These are phyloP conservation scores for Schizosaccharomyces osmophilus DNA, from an alignment of 805 yeast genomes.

Conservation along the genomic window DNA sequence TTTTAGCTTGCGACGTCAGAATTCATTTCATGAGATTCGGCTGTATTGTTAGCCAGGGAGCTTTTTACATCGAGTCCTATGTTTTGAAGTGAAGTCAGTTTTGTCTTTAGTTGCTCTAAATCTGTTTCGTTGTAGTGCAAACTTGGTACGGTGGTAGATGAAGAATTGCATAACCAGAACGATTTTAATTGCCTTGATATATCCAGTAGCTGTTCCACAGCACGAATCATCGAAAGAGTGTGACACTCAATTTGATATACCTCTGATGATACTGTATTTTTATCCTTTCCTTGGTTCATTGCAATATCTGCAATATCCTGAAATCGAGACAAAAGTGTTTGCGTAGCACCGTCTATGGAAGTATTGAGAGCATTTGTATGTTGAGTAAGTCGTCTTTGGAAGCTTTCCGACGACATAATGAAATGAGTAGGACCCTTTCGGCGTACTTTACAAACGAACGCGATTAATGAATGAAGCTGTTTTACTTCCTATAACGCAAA, in stretches of 20 bases:
- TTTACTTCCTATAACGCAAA: too few species aligned
- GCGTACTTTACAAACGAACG: not conserved
- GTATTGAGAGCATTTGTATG: not conserved
- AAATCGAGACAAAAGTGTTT: not conserved
- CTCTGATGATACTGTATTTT: not conserved
- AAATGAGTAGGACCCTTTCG: too few species aligned
- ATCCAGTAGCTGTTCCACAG: not conserved
- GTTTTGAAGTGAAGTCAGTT: not conserved
- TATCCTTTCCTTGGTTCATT: not conserved
- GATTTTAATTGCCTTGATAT: not conserved
- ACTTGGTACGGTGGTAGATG: not conserved
- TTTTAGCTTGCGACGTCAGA: too few species aligned
- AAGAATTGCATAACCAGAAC: not conserved
- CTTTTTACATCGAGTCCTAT: not conserved
- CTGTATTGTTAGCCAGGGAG: too few species aligned
- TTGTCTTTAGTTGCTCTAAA: not conserved
- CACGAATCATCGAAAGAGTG: not conserved
- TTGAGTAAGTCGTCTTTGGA: not conserved
- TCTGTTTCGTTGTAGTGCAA: not conserved
- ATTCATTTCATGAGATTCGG: too few species aligned
- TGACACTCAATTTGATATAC: not conserved
- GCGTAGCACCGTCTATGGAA: not conserved
- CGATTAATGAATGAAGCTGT: not conserved
- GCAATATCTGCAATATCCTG: not conserved
- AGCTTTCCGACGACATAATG: not conserved